These are phyloP conservation scores for Solanum paucissectum DNA, from an alignment of 257 asterid species.

Conservation along the genomic window DNA sequence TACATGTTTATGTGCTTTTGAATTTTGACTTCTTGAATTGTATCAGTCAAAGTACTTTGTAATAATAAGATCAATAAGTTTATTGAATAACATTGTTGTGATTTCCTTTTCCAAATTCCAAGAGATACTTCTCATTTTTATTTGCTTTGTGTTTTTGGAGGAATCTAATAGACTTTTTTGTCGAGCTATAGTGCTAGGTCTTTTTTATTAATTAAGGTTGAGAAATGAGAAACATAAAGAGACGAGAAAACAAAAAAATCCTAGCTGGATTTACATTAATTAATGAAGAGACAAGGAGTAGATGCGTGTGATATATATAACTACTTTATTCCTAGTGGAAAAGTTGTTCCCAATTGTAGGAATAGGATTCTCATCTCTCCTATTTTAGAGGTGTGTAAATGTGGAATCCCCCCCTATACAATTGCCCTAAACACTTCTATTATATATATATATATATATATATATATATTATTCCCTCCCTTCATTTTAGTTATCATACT, in stretches of 20 bases:
- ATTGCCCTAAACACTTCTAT: not conserved
- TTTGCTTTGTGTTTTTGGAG: not conserved
- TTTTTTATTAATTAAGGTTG: not conserved
- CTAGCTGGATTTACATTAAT: not conserved
- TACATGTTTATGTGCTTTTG: not conserved
- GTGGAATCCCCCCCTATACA: not conserved
- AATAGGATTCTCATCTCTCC: not conserved
- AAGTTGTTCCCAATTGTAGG: not conserved
- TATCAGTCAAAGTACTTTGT: not conserved
- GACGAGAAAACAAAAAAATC: not conserved
- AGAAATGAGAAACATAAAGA: not conserved
- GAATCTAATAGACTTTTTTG: not conserved
- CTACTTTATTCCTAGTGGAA: not conserved
- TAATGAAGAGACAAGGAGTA: not conserved
- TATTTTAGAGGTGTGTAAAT: not conserved
- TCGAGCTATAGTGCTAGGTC: not conserved
- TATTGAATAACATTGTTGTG: not conserved
- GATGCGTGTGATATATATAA: not conserved
- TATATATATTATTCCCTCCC: not conserved
- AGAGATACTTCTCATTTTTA: not conserved
- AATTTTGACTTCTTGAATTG: not conserved
- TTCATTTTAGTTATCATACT: not conserved
- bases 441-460: too few relatives aligned
- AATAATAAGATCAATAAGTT: conserved; percentile 2
- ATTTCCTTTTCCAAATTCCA: not conserved